phyloP scores from a whole-genome alignment of 805 yeast species.

The Clavispora vitiphila region DNA sequence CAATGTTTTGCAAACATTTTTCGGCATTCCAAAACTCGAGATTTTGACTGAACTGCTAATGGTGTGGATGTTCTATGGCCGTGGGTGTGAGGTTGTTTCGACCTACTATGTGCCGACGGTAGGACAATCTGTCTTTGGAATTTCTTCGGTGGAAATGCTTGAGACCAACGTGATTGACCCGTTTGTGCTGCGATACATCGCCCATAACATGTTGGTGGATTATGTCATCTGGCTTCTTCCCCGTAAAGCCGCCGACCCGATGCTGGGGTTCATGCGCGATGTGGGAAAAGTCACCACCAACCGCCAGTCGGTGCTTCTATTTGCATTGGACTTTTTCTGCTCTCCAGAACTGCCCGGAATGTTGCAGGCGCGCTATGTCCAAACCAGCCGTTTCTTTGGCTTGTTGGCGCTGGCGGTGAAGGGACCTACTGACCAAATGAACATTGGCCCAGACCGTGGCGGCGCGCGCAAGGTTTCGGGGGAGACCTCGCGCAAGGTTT shows the following conservation, averaged over 20 bases:
- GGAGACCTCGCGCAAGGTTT: neutral
- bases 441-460: no score
- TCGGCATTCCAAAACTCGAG: neutral
- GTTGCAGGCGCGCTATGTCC: neutral
- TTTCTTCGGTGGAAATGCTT: neutral
- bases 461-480: neutral
- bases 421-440: neutral
- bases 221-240: neutral
- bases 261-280: neutral
- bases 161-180: neutral
- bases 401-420: neutral
- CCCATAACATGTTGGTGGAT: neutral
- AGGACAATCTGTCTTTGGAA: neutral
- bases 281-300: neutral
- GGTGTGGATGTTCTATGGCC: conserved; percentile 13
- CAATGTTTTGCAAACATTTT: neutral
- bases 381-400: neutral
- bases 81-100: conserved; percentile 10
- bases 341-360: neutral
- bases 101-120: conserved; percentile 6
- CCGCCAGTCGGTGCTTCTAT: neutral
- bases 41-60: neutral
- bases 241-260: neutral
- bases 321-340: neutral
- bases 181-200: neutral